Conservation (phyloP, 2,329 filamentous ascomycete species). For the Fusarium lyarnte region DNA sequence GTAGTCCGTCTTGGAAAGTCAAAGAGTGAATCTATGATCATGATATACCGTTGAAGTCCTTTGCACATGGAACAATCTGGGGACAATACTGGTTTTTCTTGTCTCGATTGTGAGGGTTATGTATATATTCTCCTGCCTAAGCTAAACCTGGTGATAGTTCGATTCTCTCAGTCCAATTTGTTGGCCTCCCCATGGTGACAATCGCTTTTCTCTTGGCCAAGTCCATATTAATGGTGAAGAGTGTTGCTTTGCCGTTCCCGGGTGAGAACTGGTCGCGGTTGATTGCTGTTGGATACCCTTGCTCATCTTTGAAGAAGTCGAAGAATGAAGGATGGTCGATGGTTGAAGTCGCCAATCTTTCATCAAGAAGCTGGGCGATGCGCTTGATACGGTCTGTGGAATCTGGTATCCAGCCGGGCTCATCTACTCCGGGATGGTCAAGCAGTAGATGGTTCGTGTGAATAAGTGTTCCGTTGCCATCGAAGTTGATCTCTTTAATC, state of each 20-base stretch:
- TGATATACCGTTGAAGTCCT: accelerated
- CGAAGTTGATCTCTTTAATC: conserved; percentile 14
- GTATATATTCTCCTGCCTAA: no score
- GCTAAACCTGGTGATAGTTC: neutral
- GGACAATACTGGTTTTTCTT: neutral
- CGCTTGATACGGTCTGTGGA: conserved; percentile 15
- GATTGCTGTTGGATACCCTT: conserved; percentile 30
- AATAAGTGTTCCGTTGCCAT: conserved; percentile 6
- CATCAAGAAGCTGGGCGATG: conserved; percentile 3
- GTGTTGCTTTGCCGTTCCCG: conserved; percentile 4
- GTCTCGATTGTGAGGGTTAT: neutral
- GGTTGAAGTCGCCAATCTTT: neutral
- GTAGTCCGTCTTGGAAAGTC: neutral
- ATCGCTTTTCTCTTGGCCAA: neutral
- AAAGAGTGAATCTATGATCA: accelerated
- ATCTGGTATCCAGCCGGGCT: conserved; percentile 29
- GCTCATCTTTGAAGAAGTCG: conserved; percentile 34
- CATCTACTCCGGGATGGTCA: conserved; percentile 21
- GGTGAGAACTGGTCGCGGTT: conserved; percentile 15
- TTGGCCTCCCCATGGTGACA: conserved; percentile 24
- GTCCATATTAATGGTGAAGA: conserved; percentile 38
- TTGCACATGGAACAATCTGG: neutral
- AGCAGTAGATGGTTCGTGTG: conserved; percentile 37
- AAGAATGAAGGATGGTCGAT: conserved; percentile 9
- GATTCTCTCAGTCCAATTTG: conserved; percentile 8